These are phyloP conservation scores for Eucalyptus victrix DNA, from an alignment of 345 rosid species.

Conservation along the genomic window DNA sequence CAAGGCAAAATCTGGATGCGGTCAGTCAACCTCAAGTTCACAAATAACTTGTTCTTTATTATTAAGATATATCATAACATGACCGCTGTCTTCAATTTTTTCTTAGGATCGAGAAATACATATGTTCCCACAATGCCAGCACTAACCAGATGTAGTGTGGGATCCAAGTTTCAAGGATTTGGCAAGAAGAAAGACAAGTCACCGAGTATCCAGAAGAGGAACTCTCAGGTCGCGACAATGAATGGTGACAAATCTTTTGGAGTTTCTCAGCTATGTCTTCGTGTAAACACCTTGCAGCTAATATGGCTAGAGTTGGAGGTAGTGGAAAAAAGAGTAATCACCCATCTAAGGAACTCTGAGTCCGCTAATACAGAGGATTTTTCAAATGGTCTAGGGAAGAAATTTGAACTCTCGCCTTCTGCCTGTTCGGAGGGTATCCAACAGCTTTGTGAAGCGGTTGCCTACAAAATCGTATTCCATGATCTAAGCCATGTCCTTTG, in stretches of 20 bases:
- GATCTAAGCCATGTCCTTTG: slow-evolving; percentile 74
- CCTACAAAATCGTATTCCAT: slow-evolving; percentile 72
- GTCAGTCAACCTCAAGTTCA: slow-evolving; percentile 23
- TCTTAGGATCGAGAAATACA: slow-evolving; percentile 63
- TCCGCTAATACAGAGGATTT: slow-evolving; percentile 84
- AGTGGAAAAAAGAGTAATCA: slow-evolving; percentile 73
- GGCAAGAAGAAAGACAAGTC: slow-evolving; percentile 95
- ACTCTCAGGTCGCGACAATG: slow-evolving; percentile 55
- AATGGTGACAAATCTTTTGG: slow-evolving; percentile 67
- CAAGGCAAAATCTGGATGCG: slow-evolving; percentile 91
- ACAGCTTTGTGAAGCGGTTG: slow-evolving; percentile 75
- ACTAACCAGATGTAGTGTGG: slow-evolving; percentile 68
- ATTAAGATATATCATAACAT: background rate
- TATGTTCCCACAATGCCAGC: slow-evolving; percentile 94
- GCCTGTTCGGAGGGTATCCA: slow-evolving; percentile 90
- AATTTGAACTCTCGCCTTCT: slow-evolving; percentile 70
- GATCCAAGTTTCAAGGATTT: slow-evolving; percentile 78
- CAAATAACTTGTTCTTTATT: background rate
- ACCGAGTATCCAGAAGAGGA: slow-evolving; percentile 49
- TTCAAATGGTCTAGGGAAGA: slow-evolving; percentile 69
- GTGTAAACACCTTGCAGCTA: slow-evolving; percentile 73
- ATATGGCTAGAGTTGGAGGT: slow-evolving; percentile 65
- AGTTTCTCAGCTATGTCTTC: slow-evolving; percentile 59
- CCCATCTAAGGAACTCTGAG: slow-evolving; percentile 90
- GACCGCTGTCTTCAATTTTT: background rate